A percentile compares a stretch with the other conserved stretches of the same genome.
These are phyloP conservation scores for Chlamydomonas schloesseri DNA, from an alignment of 139 green algal genomes.

Conservation along the genomic window DNA sequence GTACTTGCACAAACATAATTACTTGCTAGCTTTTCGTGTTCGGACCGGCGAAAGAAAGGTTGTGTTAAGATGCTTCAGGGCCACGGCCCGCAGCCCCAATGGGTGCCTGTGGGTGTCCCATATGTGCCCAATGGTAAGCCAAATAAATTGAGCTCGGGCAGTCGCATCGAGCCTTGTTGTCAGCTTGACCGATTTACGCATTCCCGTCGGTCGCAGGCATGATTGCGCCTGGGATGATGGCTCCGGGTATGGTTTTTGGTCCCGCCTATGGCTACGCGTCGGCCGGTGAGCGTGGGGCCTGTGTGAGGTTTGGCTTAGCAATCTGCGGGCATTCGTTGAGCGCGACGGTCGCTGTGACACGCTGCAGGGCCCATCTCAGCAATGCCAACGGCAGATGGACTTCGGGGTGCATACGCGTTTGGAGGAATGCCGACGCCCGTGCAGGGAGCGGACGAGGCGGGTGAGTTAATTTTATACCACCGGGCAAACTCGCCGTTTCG, in stretches of 20 bases:
- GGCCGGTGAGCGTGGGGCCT: constrained; percentile 8
- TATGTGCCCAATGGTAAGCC: too few species aligned
- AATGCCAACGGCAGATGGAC: not conserved
- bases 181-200: too few species aligned
- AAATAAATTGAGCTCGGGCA: not conserved
- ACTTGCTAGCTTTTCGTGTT: too few species aligned
- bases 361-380: constrained; percentile 21
- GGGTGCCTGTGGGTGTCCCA: too few species aligned
- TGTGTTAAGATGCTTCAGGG: too few species aligned
- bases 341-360: too few species aligned
- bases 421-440: not conserved
- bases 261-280: constrained; percentile 35
- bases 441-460: constrained; percentile 19
- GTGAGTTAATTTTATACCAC: not conserved
- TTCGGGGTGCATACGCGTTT: constrained; percentile 15
- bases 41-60: too few species aligned
- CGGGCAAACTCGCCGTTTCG: not conserved
- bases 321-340: not conserved
- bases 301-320: not conserved
- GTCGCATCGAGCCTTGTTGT: too few species aligned
- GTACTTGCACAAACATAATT: too few species aligned
- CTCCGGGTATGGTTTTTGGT: constrained; percentile 19
- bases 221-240: constrained; percentile 30
- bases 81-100: too few species aligned
- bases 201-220: not conserved